Conservation (phyloP, 352 stramenopile species). For the Phytophthora megakarya region DNA sequence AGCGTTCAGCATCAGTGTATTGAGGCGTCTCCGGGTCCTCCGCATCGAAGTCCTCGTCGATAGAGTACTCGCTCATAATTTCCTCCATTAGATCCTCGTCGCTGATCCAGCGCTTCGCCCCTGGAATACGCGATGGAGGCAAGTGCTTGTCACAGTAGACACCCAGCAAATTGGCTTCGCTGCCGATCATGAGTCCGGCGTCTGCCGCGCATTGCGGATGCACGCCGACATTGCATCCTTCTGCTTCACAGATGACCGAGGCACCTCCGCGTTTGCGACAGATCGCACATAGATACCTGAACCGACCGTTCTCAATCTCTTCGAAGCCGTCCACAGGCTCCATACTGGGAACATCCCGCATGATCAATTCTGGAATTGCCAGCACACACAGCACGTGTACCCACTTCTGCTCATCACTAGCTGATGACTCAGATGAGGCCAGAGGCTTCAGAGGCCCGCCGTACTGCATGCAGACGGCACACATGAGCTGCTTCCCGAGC, state of each 20-base stretch:
- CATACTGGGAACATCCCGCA: slow-evolving; percentile 83
- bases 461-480: slow-evolving; percentile 78
- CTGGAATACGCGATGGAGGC: slow-evolving; percentile 60
- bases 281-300: slow-evolving; percentile 80
- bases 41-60: slow-evolving; percentile 50
- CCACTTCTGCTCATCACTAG: slow-evolving; percentile 72
- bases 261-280: slow-evolving; percentile 82
- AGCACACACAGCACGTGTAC: slow-evolving; percentile 85
- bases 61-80: slow-evolving; percentile 79
- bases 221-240: slow-evolving; percentile 80
- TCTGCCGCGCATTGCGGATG: slow-evolving; percentile 78
- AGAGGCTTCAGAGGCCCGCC: slow-evolving; percentile 83
- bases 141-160: slow-evolving; percentile 88
- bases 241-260: slow-evolving; percentile 80
- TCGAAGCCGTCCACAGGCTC: slow-evolving; percentile 85
- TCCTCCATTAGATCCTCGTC: slow-evolving; percentile 85
- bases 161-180: slow-evolving; percentile 64
- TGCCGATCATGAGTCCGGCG: slow-evolving; percentile 82
- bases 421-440: slow-evolving; percentile 26
- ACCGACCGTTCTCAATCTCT: slow-evolving; percentile 83
- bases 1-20: slow-evolving; percentile 50
- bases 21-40: slow-evolving; percentile 32
- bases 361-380: slow-evolving; percentile 82
- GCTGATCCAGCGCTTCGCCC: slow-evolving; percentile 84
- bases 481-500: slow-evolving; percentile 68